These are phyloP conservation scores for Blastocystis sp. DNA, from an alignment of 352 stramenopile species.

Conservation along the genomic window DNA sequence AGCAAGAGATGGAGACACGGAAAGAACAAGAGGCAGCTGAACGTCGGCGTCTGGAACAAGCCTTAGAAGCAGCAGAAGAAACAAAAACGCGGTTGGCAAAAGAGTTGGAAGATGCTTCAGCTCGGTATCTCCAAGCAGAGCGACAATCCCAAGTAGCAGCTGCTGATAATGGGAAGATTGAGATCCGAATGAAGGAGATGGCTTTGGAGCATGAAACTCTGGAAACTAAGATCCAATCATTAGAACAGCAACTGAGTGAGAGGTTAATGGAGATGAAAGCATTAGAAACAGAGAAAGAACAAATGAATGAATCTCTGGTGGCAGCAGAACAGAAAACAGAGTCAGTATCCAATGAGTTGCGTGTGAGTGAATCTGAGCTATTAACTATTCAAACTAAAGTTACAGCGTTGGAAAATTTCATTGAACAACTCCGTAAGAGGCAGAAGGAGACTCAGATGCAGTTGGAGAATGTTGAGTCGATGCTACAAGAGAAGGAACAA, in stretches of 20 bases:
- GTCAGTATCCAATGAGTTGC: neutral
- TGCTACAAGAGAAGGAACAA: neutral
- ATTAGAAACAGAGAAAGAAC: neutral
- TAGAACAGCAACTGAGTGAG: neutral
- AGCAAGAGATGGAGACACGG: neutral
- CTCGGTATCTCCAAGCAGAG: neutral
- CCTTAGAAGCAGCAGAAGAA: neutral
- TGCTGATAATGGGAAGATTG: neutral
- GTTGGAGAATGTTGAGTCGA: neutral
- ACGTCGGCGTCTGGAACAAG: neutral
- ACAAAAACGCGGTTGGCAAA: neutral
- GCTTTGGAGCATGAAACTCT: neutral
- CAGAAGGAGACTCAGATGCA: slow-evolving; percentile 1
- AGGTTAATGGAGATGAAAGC: neutral
- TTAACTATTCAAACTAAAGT: neutral
- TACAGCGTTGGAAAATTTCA: neutral
- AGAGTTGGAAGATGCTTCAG: neutral
- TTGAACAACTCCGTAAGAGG: neutral
- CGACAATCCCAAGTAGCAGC: neutral
- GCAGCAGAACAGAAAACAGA: neutral
- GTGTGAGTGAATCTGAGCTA: neutral
- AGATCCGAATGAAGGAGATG: slow-evolving; percentile 15
- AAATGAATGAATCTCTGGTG: neutral
- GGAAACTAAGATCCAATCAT: neutral
- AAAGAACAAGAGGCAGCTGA: neutral